Evolutionary conservation across 2,329 filamentous ascomycete genomes (phyloP).

Genomic region (Colletotrichum shisoi): DNA sequence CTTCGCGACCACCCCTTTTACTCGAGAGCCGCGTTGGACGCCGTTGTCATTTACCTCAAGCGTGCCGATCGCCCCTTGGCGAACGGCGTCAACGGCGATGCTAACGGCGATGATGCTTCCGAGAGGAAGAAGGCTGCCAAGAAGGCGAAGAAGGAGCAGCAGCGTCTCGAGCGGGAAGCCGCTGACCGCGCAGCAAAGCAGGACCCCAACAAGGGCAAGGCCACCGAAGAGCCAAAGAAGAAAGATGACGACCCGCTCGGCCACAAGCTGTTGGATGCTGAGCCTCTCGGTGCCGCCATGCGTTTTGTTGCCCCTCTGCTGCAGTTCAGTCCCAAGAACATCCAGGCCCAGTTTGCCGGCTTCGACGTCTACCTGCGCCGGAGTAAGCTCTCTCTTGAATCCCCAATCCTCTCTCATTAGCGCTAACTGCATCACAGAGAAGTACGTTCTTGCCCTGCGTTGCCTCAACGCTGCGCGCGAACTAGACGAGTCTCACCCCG

Average conservation of each 20-base stretch:
- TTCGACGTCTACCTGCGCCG: slow-evolving; percentile 89
- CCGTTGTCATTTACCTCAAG: slow-evolving; percentile 79
- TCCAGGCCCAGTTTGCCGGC: slow-evolving; percentile 82
- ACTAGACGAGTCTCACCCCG: slow-evolving; percentile 73
- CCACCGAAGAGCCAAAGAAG: slow-evolving; percentile 69
- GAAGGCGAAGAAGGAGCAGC: slow-evolving; percentile 82
- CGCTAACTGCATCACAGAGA: slow-evolving; percentile 64
- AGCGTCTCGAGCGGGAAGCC: slow-evolving; percentile 74
- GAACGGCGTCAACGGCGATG: slow-evolving; percentile 68
- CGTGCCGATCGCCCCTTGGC: slow-evolving; percentile 77
- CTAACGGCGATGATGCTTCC: slow-evolving; percentile 63
- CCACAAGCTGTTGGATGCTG: slow-evolving; percentile 79
- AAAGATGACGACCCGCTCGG: slow-evolving; percentile 93
- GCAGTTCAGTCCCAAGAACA: slow-evolving; percentile 79
- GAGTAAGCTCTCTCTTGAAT: slow-evolving; percentile 65
- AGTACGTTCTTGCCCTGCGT: slow-evolving; percentile 85
- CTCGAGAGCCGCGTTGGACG: slow-evolving; percentile 80
- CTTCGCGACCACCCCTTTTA: slow-evolving; percentile 94
- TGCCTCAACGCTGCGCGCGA: slow-evolving; percentile 78
- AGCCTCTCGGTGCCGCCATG: slow-evolving; percentile 84
- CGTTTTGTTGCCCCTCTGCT: slow-evolving; percentile 85
- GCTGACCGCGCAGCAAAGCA: slow-evolving; percentile 80
- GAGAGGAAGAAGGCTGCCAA: slow-evolving; percentile 88
- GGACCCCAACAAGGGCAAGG: slow-evolving; percentile 80
- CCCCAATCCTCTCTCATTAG: slow-evolving; percentile 27